phyloP scores from a whole-genome alignment of 2,329 filamentous ascomycete species.

The Claviceps sorghi region DNA sequence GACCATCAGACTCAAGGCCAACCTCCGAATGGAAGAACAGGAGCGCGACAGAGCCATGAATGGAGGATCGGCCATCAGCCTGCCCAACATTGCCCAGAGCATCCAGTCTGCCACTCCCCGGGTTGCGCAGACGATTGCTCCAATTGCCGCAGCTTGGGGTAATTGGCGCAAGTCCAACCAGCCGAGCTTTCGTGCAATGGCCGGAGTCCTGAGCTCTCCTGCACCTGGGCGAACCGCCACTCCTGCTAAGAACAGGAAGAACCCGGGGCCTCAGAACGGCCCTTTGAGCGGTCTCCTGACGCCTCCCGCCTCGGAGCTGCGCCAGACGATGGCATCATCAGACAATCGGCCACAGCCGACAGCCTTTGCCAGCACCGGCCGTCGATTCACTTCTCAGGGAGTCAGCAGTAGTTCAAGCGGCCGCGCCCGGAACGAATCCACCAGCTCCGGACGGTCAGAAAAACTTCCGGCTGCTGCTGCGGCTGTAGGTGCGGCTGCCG shows the following conservation, averaged over 20 bases:
- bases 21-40: constrained; percentile 95
- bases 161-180: constrained; percentile 71
- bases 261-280: constrained; percentile 35
- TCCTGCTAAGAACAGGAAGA: constrained; percentile 46
- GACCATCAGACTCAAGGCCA: constrained; percentile 82
- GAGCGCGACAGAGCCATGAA: constrained; percentile 77
- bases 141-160: constrained; percentile 79
- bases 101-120: constrained; percentile 69
- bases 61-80: constrained; percentile 48
- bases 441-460: constrained; percentile 23
- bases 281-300: constrained; percentile 74
- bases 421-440: constrained; percentile 16
- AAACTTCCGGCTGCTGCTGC: constrained; percentile 18
- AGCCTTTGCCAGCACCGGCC: constrained; percentile 45
- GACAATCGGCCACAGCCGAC: constrained; percentile 36
- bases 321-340: constrained; percentile 39
- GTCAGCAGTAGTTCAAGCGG: constrained; percentile 9
- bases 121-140: constrained; percentile 67
- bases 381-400: constrained; percentile 37
- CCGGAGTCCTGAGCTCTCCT: constrained; percentile 32
- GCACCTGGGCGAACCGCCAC: constrained; percentile 31
- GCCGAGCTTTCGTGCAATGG: constrained; percentile 31
- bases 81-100: constrained; percentile 65
- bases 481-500: constrained; percentile 10
- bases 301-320: constrained; percentile 64